Evolutionary conservation across 805 yeast genomes (phyloP).

Genomic region (Kluyveromyces wickerhamii): DNA sequence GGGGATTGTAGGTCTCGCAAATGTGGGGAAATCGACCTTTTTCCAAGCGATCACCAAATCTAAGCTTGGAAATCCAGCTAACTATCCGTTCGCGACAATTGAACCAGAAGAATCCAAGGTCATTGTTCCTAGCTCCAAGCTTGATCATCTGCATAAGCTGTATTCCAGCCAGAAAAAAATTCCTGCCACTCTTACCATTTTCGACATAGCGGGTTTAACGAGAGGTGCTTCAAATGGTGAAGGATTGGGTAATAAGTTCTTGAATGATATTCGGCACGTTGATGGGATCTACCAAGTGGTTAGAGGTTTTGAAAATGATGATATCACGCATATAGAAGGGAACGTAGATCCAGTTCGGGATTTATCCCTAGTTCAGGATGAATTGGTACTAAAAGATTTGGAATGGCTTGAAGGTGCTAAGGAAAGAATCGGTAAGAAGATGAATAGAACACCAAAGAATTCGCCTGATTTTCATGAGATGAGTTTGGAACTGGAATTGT

Average conservation of each 20-base stretch:
- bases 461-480: slow-evolving; percentile 43
- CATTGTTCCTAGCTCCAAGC: slow-evolving; percentile 57
- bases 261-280: slow-evolving; percentile 69
- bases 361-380: slow-evolving; percentile 66
- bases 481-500: slow-evolving; percentile 31
- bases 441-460: slow-evolving; percentile 33
- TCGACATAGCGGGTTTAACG: slow-evolving; percentile 77
- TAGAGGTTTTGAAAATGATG: slow-evolving; percentile 67
- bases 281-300: slow-evolving; percentile 79
- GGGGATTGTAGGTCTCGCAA: slow-evolving; percentile 78
- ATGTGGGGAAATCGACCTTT: slow-evolving; percentile 73
- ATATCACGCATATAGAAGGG: slow-evolving; percentile 66
- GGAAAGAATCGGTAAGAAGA: slow-evolving; percentile 40
- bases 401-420: slow-evolving; percentile 57
- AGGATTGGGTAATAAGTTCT: slow-evolving; percentile 75
- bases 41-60: slow-evolving; percentile 73
- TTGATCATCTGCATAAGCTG: slow-evolving; percentile 45
- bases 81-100: slow-evolving; percentile 79
- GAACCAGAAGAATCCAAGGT: slow-evolving; percentile 74
- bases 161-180: slow-evolving; percentile 56
- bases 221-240: slow-evolving; percentile 79
- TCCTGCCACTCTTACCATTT: slow-evolving; percentile 62
- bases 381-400: slow-evolving; percentile 67
- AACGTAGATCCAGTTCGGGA: slow-evolving; percentile 71
- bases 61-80: slow-evolving; percentile 66